Percentiles rank a stretch among this genome's conserved stretches.
Conservation (phyloP, 2,329 filamentous ascomycete genomes). For the Alternaria consortialis region DNA sequence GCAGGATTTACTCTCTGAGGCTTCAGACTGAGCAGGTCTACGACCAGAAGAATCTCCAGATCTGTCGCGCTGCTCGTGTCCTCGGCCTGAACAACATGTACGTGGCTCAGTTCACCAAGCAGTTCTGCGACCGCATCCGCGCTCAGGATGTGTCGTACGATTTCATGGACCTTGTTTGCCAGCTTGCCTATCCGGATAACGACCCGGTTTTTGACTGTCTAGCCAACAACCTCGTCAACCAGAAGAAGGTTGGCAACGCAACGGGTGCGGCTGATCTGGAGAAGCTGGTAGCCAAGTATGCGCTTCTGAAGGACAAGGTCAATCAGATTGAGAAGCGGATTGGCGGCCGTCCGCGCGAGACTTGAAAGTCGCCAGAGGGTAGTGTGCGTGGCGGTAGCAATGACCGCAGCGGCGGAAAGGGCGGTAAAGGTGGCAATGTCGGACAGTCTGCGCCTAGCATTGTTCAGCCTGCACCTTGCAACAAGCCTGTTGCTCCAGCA, state of each 20-base stretch:
- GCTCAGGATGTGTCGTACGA: constrained; percentile 17
- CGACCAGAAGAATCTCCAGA: constrained; percentile 34
- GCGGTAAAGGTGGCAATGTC: background rate
- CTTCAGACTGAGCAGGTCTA: constrained; percentile 23
- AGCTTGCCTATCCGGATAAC: constrained; percentile 25
- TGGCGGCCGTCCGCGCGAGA: background rate
- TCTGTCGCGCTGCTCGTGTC: constrained; percentile 35
- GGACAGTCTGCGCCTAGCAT: background rate
- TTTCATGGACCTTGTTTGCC: constrained; percentile 31
- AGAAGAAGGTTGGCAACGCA: background rate
- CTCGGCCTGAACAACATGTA: constrained; percentile 43
- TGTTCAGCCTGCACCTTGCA: background rate
- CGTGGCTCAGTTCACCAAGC: constrained; percentile 42
- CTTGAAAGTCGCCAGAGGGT: background rate
- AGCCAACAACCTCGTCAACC: constrained; percentile 34
- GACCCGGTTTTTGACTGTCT: constrained; percentile 43
- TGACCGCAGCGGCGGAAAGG: background rate
- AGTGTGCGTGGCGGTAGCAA: background rate
- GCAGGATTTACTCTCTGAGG: constrained; percentile 34
- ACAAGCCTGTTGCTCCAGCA: background rate
- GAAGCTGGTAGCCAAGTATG: constrained; percentile 13
- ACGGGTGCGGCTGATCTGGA: constrained; percentile 8
- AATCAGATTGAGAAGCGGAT: constrained; percentile 18
- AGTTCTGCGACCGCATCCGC: constrained; percentile 42
- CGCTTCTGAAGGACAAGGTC: constrained; percentile 15